Evolutionary conservation across 192 early-diverging fungal genomes (phyloP).

Genomic region (Coemansia interrupta): DNA sequence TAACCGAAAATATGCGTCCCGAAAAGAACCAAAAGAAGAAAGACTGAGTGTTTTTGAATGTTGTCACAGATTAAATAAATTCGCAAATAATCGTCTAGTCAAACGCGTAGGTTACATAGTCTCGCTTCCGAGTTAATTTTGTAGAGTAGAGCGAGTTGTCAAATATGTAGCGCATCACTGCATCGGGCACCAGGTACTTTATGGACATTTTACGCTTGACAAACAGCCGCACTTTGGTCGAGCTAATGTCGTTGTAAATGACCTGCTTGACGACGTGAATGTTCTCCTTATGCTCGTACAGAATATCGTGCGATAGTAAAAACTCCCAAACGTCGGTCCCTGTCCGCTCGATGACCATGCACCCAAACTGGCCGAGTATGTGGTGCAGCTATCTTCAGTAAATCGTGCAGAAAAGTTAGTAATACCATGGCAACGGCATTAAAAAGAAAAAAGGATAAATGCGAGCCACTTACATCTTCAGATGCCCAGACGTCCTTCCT

Average conservation of each 20-base stretch:
- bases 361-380: conserved; percentile 88
- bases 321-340: conserved; percentile 93
- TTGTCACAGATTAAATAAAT: background rate
- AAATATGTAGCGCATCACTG: conserved; percentile 87
- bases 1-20: background rate
- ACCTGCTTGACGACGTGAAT: conserved; percentile 93
- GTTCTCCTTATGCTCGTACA: conserved; percentile 85
- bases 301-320: conserved; percentile 81
- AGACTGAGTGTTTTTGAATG: background rate
- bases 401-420: background rate
- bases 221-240: conserved; percentile 93
- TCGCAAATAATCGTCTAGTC: conserved; percentile 16
- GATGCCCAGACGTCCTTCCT: conserved; percentile 83
- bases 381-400: conserved; percentile 60
- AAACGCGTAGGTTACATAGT: conserved; percentile 54
- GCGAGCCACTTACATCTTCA: conserved; percentile 59
- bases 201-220: conserved; percentile 91
- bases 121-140: conserved; percentile 52
- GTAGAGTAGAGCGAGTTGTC: conserved; percentile 71
- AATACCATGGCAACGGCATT: conserved; percentile 41
- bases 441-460: background rate
- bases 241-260: conserved; percentile 97
- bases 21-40: background rate
- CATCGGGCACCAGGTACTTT: conserved; percentile 88
- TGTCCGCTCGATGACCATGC: conserved; percentile 91